Base-by-base conservation (phyloP, 78 protist genomes). In the Reticulomyxa filosa region DNA sequence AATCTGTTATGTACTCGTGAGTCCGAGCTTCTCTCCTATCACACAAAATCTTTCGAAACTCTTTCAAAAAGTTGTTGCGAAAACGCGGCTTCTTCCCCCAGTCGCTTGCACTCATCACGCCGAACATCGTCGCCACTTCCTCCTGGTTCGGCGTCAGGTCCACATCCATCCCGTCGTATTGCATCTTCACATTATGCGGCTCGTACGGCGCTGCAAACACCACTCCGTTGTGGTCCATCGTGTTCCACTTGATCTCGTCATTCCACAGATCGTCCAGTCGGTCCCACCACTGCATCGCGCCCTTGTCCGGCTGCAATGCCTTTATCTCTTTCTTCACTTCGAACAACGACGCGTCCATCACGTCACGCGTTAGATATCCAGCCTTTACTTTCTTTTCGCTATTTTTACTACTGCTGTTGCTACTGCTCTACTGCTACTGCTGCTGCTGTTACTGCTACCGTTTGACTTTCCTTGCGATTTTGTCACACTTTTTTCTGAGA, bases 181-280 rank as follows among this genome's bases (percentile, higher is more conserved):
- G 0, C 32, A 92, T 11, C 63, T 46, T 29, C 37, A 78, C 55
- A 4, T 77, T 77, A 32, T 85, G 89, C 29, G 92, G 95, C 37
- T 2, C 64, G 53, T 92, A 92, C 8, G 72, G 65, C 4, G 92
- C 90, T 22, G 97, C 82, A 62, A 92, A 86, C 10, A 85, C 26
- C 13, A 82, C 86, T 20, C 94, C 95, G 27, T 48, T 68, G 56
- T 87, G 94, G 29, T 69, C 65, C 17, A 92, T 74, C 11, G 90
- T 82, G 38, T 1, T 6, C 73, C 73, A 68, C 51, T 68, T 68
- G 1, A 10, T 2, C 30, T 4, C 66, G 32, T 51, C 66, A 2
- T 35, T 34, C 46, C n/a, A n/a, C n/a, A n/a, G n/a, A n/a, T n/a
- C n/a, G n/a, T n/a, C n/a, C n/a, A n/a, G n/a, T n/a, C n/a, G n/a